Evolutionary conservation across 192 early-diverging fungal genomes (phyloP).

Genomic region (Rhizoclosmatium globosum): DNA sequence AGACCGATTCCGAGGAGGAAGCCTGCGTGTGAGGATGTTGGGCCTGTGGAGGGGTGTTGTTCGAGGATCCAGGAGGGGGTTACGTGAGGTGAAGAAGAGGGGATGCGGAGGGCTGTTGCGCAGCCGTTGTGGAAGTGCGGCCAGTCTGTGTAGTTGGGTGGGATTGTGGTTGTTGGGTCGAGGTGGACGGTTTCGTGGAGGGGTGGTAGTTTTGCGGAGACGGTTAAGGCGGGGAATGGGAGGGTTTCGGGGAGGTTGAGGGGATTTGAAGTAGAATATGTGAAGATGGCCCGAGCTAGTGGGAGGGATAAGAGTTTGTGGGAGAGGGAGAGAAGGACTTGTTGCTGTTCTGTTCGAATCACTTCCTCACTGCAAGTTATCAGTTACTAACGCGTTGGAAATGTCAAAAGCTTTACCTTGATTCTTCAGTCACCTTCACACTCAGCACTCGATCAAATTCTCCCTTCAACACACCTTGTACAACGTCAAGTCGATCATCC

Average conservation of each 20-base stretch:
- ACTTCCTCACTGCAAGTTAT: constrained; percentile 43
- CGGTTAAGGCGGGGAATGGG: constrained; percentile 61
- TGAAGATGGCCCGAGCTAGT: constrained; percentile 72
- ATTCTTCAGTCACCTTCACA: constrained; percentile 17
- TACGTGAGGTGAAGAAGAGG: constrained; percentile 58
- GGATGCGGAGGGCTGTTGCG: constrained; percentile 75
- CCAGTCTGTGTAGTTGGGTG: constrained; percentile 70
- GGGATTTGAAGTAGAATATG: constrained; percentile 65
- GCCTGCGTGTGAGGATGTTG: constrained; percentile 72
- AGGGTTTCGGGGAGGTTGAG: constrained; percentile 62
- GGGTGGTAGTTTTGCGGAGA: constrained; percentile 73
- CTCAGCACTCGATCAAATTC: constrained; percentile 1
- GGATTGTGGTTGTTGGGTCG: constrained; percentile 48
- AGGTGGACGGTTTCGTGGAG: constrained; percentile 62
- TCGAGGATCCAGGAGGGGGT: constrained; percentile 84
- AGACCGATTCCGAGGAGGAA: constrained; percentile 85
- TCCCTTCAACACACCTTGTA: constrained; percentile 56
- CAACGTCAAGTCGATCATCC: constrained; percentile 63
- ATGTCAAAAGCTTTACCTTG: constrained; percentile 39
- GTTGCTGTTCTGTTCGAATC: constrained; percentile 56
- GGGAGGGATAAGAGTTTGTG: constrained; percentile 71
- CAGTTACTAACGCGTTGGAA: constrained; percentile 8
- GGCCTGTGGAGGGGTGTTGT: constrained; percentile 56
- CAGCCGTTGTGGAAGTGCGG: constrained; percentile 91
- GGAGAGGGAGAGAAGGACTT: constrained; percentile 45